Evolutionary conservation across 306 rosid species (phyloP).

Genomic region (Prinsepia uniflora): DNA sequence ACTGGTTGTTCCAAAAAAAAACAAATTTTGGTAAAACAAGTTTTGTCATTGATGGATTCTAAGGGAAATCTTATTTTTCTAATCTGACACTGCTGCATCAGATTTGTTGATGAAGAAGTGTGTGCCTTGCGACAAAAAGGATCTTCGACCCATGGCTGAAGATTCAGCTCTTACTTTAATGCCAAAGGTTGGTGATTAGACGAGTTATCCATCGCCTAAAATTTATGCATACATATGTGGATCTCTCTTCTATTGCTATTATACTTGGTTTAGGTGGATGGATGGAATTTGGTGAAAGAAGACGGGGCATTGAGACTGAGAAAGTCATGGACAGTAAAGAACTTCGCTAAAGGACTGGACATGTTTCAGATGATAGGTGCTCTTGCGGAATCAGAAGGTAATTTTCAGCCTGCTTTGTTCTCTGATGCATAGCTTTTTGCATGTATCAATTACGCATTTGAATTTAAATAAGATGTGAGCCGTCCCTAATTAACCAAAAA

Average conservation of each 20-base stretch:
- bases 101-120: constrained; percentile 65
- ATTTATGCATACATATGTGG: not conserved
- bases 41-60: constrained; percentile 3
- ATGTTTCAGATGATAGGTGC: constrained; percentile 63
- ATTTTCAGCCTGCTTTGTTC: not conserved
- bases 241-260: constrained; percentile 3
- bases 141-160: constrained; percentile 65
- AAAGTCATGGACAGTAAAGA: constrained; percentile 68
- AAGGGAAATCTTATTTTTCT: not conserved
- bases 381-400: constrained; percentile 84
- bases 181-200: constrained; percentile 41
- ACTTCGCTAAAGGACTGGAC: constrained; percentile 77
- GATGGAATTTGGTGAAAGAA: constrained; percentile 68
- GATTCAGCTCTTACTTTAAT: constrained; percentile 54
- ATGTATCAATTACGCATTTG: not conserved
- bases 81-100: constrained; percentile 19
- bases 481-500: too few relatives aligned
- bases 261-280: constrained; percentile 42
- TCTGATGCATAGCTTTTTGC: constrained; percentile 4
- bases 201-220: constrained; percentile 2
- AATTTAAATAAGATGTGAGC: not conserved
- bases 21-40: not conserved
- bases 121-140: constrained; percentile 66
- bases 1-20: not conserved
- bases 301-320: constrained; percentile 53